Evolutionary conservation across 108 stramenopile species (phyloP).

Genomic region (Conticribra weissflogii): DNA sequence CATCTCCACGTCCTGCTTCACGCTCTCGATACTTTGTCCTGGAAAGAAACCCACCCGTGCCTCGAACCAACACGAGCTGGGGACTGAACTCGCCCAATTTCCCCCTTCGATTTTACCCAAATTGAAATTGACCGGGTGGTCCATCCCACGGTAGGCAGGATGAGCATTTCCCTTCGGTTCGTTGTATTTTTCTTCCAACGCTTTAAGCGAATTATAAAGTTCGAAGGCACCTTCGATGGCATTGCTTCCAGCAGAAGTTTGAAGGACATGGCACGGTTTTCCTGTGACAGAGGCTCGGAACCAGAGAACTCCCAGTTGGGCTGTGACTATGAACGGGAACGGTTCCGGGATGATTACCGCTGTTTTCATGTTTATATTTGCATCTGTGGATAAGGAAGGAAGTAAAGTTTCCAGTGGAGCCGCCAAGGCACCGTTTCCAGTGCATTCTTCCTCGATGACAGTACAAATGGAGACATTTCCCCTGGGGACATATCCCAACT

Average conservation of each 20-base stretch:
- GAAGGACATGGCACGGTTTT: conserved; percentile 29
- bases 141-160: conserved; percentile 10
- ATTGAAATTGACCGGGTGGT: conserved; percentile 34
- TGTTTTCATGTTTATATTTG: not conserved
- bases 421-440: conserved; percentile 31
- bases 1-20: conserved; percentile 24
- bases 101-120: conserved; percentile 23
- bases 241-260: conserved; percentile 22
- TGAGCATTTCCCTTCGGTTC: conserved; percentile 9
- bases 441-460: conserved; percentile 36
- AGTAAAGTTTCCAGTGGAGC: not conserved
- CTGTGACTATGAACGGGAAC: conserved; percentile 25
- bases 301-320: conserved; percentile 31
- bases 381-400: not conserved
- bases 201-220: conserved; percentile 12
- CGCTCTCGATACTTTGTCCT: conserved; percentile 16
- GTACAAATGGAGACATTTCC: conserved; percentile 29
- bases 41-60: conserved; percentile 33
- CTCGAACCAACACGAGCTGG: conserved; percentile 27
- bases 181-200: conserved; percentile 20
- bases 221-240: conserved; percentile 30
- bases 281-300: conserved; percentile 22
- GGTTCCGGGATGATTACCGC: conserved; percentile 36
- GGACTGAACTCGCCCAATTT: conserved; percentile 26
- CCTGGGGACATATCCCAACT: conserved; percentile 17